Evolutionary conservation across 768 basidiomycete genomes (phyloP), one percentile per base, ranked within the genome.

Genomic region (Cubamyces lactineus): DNA sequence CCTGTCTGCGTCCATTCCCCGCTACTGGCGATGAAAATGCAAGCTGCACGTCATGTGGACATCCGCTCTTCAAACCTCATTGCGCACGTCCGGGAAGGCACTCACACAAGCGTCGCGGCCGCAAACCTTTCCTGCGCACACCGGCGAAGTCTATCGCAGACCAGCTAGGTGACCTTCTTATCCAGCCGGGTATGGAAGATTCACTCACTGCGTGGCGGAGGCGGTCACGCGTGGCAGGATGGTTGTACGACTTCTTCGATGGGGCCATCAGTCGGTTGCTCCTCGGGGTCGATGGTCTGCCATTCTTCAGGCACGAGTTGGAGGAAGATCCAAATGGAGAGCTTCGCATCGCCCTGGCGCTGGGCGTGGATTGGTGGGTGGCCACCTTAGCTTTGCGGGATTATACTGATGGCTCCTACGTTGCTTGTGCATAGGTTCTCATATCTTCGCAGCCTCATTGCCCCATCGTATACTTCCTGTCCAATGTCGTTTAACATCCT

Each of bases 391-490:
- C n/a, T n/a, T n/a, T n/a, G n/a, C n/a, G n/a, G n/a, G n/a, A n/a
- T n/a, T n/a, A n/a, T n/a, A n/a, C n/a, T n/a, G n/a, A n/a, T n/a
- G n/a, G n/a, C n/a, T n/a, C n/a, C n/a, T n/a, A n/a, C n/a, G n/a
- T n/a, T n/a, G n/a, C n/a, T n/a, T n/a, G n/a, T n/a, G n/a, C n/a
- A n/a, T 41, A 77, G 76, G 76, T 76, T 78, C 55, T 77, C 74
- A 0, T 76, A 78, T 51, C 64, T 77, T 0, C 69, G 68, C 1
- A 75, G 74, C 54, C 70, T 71, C 5, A 75, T 77, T 43, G 66
- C 74, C 1, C 73, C 76, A 2, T 77, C 75, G 0, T 75, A 78
- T 52, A 67, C 74, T 0, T 77, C 73, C 7, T 69, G 72, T 41
- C 75, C 75, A 0, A 74, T 74, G 45, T 79, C 74, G 0, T 74